Base-by-base conservation (phyloP, 306 rosid species). In the Castanospermum australe region DNA sequence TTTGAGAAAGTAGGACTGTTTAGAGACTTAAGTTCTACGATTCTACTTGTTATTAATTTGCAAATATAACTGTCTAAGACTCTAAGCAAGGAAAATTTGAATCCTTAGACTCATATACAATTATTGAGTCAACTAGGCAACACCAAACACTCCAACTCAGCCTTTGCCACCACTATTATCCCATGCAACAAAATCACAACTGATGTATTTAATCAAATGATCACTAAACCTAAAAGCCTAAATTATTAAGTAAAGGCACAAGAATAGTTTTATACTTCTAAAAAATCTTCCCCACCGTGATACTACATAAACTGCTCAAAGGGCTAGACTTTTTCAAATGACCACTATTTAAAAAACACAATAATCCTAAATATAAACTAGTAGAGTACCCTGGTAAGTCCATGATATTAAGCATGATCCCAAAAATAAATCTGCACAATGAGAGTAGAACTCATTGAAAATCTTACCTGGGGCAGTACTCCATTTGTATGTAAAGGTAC, bases 401-500 rank as follows among this genome's bases (percentile, higher is more conserved):
- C 44, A 51, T 35, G 14, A 18, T 6, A 30, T 18, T 38, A 74
- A 74, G 57, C 52, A 45, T 52, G 32, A 50, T 64, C 56, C 78
- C 54, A 50, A 28, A 67, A 68, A 64, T 74, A 77, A 77, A 13
- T 62, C 25, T 12, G 39, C 71, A 74, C 52, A 8, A 44, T 61
- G 13, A 87, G 65, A 60, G 65, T 15, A 52, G 20, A 87, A 50
- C 61, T 24, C 20, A 18, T 65, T 71, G 48, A 82, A 76, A 85
- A 73, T 41, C 39, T 71, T 90, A 91, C 99, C 91, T 82, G 4
- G 99, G 99, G 59, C 99, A 94, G 85, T 92, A 92, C 79, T 94
- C 99, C 99, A 94, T 94, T 86, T 94, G 99, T 86, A 94, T 94
- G 79, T 94, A 94, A 51, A 94, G 91, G 90, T 89, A 92, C 0